These are phyloP conservation scores for Skeletonema grethae DNA, from an alignment of 108 stramenopile species.

Conservation along the genomic window DNA sequence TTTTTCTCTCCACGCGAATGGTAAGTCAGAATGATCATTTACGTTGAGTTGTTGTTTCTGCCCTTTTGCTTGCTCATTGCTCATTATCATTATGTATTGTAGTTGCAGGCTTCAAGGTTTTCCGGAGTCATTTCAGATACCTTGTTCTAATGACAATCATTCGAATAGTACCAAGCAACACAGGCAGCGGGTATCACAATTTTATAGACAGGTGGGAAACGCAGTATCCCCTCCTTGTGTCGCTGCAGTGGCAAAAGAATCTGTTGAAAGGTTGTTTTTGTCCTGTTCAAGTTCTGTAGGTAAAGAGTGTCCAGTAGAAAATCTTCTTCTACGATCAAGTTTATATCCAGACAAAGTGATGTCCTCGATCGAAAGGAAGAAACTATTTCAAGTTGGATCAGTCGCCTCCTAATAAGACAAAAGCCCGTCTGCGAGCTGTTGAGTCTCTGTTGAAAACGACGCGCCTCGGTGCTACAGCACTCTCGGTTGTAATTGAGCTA, in stretches of 20 bases:
- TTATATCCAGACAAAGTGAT: constrained; percentile 9
- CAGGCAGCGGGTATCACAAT: constrained; percentile 12
- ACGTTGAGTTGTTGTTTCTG: background rate
- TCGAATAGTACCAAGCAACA: background rate
- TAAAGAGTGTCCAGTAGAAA: constrained; percentile 6
- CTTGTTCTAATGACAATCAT: background rate
- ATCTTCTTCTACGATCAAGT: constrained; percentile 13
- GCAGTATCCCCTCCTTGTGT: constrained; percentile 31
- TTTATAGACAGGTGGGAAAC: constrained; percentile 32
- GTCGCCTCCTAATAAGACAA: background rate
- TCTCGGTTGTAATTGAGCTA: constrained; percentile 31
- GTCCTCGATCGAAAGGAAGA: constrained; percentile 9
- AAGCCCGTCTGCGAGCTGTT: background rate
- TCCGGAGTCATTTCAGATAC: constrained; percentile 33
- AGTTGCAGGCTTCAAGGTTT: constrained; percentile 44
- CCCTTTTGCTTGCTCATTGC: background rate
- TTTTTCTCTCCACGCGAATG: constrained; percentile 42
- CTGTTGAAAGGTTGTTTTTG: constrained; percentile 3
- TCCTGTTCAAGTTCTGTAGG: background rate
- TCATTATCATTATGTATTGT: too few species aligned
- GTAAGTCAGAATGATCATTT: background rate
- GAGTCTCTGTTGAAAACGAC: background rate
- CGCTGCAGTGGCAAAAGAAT: constrained; percentile 14
- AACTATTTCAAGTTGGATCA: background rate
- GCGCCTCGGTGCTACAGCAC: constrained; percentile 13